These are phyloP conservation scores for Exophiala viscosa DNA, from an alignment of 2,329 filamentous ascomycete species.

Conservation along the genomic window DNA sequence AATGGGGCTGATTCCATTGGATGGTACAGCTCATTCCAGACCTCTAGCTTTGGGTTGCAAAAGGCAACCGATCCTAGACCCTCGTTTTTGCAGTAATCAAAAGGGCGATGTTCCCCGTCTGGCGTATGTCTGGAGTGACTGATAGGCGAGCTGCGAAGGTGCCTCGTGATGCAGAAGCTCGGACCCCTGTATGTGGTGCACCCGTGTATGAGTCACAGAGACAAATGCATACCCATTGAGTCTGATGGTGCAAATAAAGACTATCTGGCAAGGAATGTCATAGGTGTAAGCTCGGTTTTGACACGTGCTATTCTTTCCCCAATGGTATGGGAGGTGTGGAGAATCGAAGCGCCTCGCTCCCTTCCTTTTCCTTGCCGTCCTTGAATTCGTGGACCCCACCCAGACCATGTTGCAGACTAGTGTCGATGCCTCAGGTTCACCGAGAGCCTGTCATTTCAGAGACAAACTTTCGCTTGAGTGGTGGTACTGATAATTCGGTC, in stretches of 20 bases:
- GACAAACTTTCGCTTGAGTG: not conserved
- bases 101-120: not conserved
- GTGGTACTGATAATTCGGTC: not conserved
- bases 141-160: not conserved
- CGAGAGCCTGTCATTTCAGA: slow-evolving; percentile 11
- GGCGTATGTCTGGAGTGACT: not conserved
- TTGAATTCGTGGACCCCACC: no score
- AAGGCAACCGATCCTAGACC: slow-evolving; percentile 2
- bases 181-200: not conserved
- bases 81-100: not conserved
- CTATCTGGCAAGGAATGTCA: not conserved
- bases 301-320: not conserved
- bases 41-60: slow-evolving; percentile 1
- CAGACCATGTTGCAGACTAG: not conserved
- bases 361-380: no score
- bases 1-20: not conserved
- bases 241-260: not conserved
- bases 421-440: slow-evolving; percentile 1
- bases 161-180: not conserved
- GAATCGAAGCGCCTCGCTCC: no score
- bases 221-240: not conserved
- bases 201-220: not conserved
- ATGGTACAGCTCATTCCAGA: not conserved
- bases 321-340: no score
- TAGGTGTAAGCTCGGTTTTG: not conserved